Evolutionary conservation across 805 yeast species (phyloP).

Genomic region (Metschnikowia chrysomelidarum): DNA sequence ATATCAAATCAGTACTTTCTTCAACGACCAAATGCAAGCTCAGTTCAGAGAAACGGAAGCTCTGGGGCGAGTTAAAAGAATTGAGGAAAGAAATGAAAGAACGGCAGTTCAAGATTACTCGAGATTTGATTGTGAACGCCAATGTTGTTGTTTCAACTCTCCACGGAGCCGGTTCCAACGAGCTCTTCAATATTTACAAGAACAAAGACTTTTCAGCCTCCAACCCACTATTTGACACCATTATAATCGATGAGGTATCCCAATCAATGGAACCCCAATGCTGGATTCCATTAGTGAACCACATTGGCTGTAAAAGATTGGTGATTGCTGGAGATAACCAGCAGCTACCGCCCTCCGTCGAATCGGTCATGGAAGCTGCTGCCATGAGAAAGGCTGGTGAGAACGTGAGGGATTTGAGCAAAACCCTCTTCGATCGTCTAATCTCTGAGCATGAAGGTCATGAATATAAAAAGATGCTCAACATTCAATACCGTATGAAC

Average conservation of each 20-base stretch:
- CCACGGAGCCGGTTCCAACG: conserved; percentile 83
- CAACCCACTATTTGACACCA: conserved; percentile 60
- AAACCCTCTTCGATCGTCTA: conserved; percentile 80
- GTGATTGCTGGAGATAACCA: conserved; percentile 91
- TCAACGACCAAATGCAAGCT: conserved; percentile 59
- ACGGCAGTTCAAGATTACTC: conserved; percentile 63
- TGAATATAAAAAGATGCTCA: conserved; percentile 54
- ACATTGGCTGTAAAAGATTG: conserved; percentile 52
- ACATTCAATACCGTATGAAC: conserved; percentile 89
- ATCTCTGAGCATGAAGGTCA: conserved; percentile 44
- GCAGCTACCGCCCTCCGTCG: conserved; percentile 90
- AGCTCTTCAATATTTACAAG: conserved; percentile 53
- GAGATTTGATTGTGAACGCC: conserved; percentile 56
- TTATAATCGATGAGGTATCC: conserved; percentile 93
- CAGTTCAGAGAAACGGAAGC: conserved; percentile 60
- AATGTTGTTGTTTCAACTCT: conserved; percentile 78
- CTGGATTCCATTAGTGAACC: conserved; percentile 86
- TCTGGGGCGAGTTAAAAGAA: conserved; percentile 67
- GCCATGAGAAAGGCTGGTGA: conserved; percentile 12
- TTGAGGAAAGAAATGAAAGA: conserved; percentile 66
- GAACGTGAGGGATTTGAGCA: conserved; percentile 50
- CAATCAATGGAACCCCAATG: conserved; percentile 94
- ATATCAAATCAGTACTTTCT: conserved; percentile 60
- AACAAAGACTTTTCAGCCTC: conserved; percentile 23
- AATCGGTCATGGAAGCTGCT: conserved; percentile 39